A percentile compares a stretch with the other conserved stretches of the same genome.
Conservation (phyloP, 257 asterid genomes). For the Cynanchum wilfordii region DNA sequence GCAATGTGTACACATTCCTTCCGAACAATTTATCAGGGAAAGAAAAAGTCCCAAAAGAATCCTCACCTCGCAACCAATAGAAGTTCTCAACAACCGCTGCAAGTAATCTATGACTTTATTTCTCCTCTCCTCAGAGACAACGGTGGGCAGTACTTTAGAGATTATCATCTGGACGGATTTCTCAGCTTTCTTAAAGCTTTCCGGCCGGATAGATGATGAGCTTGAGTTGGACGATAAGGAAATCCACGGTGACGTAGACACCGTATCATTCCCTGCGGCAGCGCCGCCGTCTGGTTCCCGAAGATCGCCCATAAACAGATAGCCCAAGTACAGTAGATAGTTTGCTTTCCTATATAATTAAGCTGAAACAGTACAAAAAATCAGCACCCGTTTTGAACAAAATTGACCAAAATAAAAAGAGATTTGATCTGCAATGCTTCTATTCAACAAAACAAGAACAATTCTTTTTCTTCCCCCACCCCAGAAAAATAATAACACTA, state of each 20-base stretch:
- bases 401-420: neutral
- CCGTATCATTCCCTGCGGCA: constrained; percentile 3
- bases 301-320: constrained; percentile 23
- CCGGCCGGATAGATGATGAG: constrained; percentile 1
- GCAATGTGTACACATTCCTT: neutral
- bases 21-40: neutral
- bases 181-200: constrained; percentile 26
- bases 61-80: constrained; percentile 36
- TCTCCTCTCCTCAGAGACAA: constrained; percentile 28
- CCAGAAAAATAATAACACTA: too few relatives aligned
- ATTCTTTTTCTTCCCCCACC: neutral
- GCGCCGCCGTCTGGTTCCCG: constrained; percentile 16
- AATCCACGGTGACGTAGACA: neutral
- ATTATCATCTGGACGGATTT: constrained; percentile 19
- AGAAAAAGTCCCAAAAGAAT: neutral
- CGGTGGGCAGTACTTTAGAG: constrained; percentile 22
- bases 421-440: constrained; percentile 1
- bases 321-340: neutral
- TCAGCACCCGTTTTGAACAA: neutral
- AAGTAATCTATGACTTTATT: constrained; percentile 33
- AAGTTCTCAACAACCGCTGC: constrained; percentile 25
- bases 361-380: neutral
- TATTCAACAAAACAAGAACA: neutral
- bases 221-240: neutral
- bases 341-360: neutral